phyloP scores from a whole-genome alignment of 352 stramenopile species.

The Globisporangium recalcitrans region DNA sequence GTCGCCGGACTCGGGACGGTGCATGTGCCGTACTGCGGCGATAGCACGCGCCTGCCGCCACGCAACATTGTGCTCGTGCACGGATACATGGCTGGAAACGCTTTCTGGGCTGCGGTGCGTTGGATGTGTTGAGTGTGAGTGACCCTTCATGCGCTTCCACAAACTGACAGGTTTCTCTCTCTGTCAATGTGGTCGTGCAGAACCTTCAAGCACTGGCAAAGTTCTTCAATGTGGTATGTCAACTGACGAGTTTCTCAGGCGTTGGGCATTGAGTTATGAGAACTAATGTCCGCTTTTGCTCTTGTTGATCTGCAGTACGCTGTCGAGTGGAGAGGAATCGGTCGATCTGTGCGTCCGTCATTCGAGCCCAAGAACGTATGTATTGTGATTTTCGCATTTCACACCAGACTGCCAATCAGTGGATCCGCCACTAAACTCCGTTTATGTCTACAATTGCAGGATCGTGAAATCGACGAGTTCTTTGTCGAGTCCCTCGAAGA shows the following conservation, averaged over 20 bases:
- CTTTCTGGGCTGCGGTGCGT: conserved; percentile 66
- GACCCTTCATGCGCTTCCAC: background rate
- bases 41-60: conserved; percentile 39
- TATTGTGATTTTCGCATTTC: background rate
- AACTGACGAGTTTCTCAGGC: too few relatives aligned
- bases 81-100: conserved; percentile 72
- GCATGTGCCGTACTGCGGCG: conserved; percentile 71
- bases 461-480: conserved; percentile 73
- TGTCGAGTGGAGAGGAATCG: conserved; percentile 80
- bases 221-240: conserved; percentile 74
- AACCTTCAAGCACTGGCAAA: conserved; percentile 74
- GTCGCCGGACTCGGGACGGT: conserved; percentile 66
- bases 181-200: conserved; percentile 17
- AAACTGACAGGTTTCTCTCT: conserved; percentile 7
- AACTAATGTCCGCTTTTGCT: background rate
- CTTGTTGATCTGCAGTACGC: conserved; percentile 41
- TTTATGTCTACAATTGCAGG: conserved; percentile 19
- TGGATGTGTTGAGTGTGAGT: background rate
- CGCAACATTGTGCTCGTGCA: conserved; percentile 69
- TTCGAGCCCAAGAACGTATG: conserved; percentile 53
- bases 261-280: background rate
- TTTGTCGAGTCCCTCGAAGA: conserved; percentile 77
- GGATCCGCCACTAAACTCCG: background rate
- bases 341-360: conserved; percentile 56
- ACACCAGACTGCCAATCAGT: background rate